Base-by-base conservation (phyloP, 106 monocot species). In the Dactylorhiza incarnata region DNA sequence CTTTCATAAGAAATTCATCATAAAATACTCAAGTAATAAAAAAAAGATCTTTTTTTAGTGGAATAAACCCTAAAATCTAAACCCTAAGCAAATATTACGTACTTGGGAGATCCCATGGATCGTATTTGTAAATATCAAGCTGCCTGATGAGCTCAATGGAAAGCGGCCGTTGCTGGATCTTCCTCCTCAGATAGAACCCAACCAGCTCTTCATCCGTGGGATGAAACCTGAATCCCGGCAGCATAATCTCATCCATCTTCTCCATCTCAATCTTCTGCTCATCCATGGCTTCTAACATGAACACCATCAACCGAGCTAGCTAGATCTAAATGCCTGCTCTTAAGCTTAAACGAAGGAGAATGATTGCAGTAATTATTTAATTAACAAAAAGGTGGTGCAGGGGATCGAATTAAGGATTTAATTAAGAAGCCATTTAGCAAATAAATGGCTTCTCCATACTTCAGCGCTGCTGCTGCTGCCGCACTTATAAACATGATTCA, bases 71-170 rank as follows among this genome's bases (percentile, higher is more conserved):
- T n/a, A n/a, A n/a, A n/a, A n/a, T n/a, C n/a, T n/a, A n/a, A n/a
- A n/a, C n/a, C n/a, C n/a, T n/a, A n/a, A n/a, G 19, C 17, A 20
- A 3, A 56, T 4, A 44, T 68, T 17, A 25, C 88, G 73, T 83
- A 92, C 91, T 89, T 84, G 91, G 88, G 78, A 92, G 88, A 74
- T 92, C 91, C 91, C 91, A 92, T 50, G 91, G 91, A 73, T 92
- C 91, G 74, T 92, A 86, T 54, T 92, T 92, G 86, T 92, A 92
- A 78, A 92, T 92, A 76, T 92, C 91, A 23, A 92, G 86, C 37
- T 88, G 91, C 74, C 84, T 84, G 71, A 92, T 86, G 66, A 92
- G 91, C 81, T 92, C 91, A 58, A 92, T 86, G 29, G 82, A 81
- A 8, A 92, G 84, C 49, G 84, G 82, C 66, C 74, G 84, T 47